A percentile compares a stretch with the other conserved stretches of the same genome.
These are phyloP conservation scores for Zarea fungicola DNA, from an alignment of 2,329 filamentous ascomycete genomes.

Conservation along the genomic window DNA sequence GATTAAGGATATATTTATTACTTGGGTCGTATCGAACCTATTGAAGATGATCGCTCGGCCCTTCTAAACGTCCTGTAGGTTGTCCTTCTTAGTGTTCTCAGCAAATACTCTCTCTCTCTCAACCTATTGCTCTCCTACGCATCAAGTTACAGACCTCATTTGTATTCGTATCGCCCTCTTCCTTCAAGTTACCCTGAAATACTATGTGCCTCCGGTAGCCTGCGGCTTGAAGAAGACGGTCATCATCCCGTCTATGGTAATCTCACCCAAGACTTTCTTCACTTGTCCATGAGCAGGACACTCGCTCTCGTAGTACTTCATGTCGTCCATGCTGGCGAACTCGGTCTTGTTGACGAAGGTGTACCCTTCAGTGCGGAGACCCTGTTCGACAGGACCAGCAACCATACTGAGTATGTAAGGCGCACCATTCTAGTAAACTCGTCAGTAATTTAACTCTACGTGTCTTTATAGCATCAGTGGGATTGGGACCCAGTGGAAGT, in stretches of 20 bases:
- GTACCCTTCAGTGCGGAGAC: slow-evolving; percentile 59
- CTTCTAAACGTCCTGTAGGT: not conserved
- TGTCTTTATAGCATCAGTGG: not conserved
- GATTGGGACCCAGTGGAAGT: not conserved
- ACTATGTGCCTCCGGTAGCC: not conserved
- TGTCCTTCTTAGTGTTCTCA: not conserved
- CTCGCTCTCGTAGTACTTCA: slow-evolving; percentile 62
- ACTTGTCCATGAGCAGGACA: slow-evolving; percentile 33
- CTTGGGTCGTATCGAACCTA: not conserved
- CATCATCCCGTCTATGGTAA: not conserved
- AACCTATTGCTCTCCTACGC: not conserved
- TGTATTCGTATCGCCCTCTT: not conserved
- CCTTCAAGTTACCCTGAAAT: not conserved
- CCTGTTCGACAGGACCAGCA: slow-evolving; percentile 49
- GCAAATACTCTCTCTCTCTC: not conserved
- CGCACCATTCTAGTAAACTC: slow-evolving; percentile 56
- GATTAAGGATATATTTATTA: not conserved
- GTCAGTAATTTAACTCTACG: not conserved
- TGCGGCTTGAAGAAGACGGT: not conserved
- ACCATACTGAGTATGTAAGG: slow-evolving; percentile 59
- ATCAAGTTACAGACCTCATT: not conserved
- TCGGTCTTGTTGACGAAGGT: slow-evolving; percentile 59
- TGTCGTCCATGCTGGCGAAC: slow-evolving; percentile 60
- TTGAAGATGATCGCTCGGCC: not conserved
- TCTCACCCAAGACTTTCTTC: not conserved